Evolutionary conservation across 306 rosid genomes (phyloP), one percentile per base, ranked within the genome.

Genomic region (Gynostemma pentaphyllum): DNA sequence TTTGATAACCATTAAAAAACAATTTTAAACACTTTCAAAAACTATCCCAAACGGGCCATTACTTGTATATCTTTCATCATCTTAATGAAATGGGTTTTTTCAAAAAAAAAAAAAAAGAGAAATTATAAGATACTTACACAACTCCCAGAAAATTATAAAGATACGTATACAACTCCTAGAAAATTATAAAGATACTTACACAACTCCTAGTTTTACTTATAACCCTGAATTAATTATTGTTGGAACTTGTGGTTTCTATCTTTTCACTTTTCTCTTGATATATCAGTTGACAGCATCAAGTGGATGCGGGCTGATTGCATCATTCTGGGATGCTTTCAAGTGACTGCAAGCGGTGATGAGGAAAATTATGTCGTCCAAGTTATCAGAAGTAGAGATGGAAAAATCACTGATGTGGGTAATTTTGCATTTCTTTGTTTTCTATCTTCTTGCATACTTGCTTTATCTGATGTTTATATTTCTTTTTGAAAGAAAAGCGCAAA

Each of bases 221-320:
- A 59, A 21, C 2, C 47, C 34, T 37, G 34, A 11, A 13, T 37
- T 59, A 19, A 39, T 1, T 13, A 56, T 37, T 37, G 46, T 21
- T 36, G 65, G 34, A 37, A 36, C 32, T 40, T 21, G 11, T 59
- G 10, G 47, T 37, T 57, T 5, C 32, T 22, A 22, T 37, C 29
- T 59, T 37, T 59, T 37, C 21, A 59, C 47, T 59, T 34, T 59
- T 57, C 13, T 59, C 18, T 19, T 37, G 30, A 62, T 73, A 66
- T 49, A 68, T 78, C 88, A 87, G 98, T 92, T 77, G 98, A 92
- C 83, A 82, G 85, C 62, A 77, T 92, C 72, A 84, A 77, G 85
- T 92, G 98, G 75, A 74, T 92, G 70, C 95, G 94, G 55, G 69
- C 81, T 45, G 88, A 92, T 79, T 82, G 88, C 76, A 88, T 92